Conservation (phyloP, 192 early-diverging fungal genomes). For the Backusella luteola region DNA sequence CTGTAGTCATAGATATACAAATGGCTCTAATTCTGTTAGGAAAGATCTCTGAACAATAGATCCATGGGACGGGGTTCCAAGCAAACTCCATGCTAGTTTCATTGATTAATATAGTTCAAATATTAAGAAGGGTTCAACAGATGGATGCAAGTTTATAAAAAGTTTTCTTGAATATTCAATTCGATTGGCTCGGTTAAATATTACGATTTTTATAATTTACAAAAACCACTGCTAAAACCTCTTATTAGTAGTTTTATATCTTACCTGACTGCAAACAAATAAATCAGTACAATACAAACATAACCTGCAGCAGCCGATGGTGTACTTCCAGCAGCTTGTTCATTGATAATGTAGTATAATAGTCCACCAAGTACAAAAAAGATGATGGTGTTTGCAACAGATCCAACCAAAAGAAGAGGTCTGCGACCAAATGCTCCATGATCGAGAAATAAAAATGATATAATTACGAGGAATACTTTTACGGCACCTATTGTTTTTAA, state of each 20-base stretch:
- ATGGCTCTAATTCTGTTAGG: slow-evolving; percentile 5
- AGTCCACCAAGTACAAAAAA: background rate
- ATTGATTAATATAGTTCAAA: background rate
- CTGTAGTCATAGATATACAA: slow-evolving; percentile 6
- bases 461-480: slow-evolving; percentile 6
- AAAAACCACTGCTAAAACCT: too few relatives aligned
- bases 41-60: slow-evolving; percentile 6
- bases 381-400: background rate
- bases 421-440: background rate
- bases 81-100: background rate
- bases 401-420: slow-evolving; percentile 5
- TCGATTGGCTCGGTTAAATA: too few relatives aligned
- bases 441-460: slow-evolving; percentile 7
- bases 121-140: too few relatives aligned
- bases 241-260: background rate
- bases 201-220: too few relatives aligned
- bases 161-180: too few relatives aligned
- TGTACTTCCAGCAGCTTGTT: background rate
- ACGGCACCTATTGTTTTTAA: background rate
- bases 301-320: slow-evolving; percentile 3
- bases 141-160: too few relatives aligned
- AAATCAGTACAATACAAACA: background rate
- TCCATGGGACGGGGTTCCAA: background rate
- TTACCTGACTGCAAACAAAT: slow-evolving; percentile 12
- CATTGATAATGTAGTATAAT: background rate